These are phyloP conservation scores for Aspergillus vadensis DNA, from an alignment of 2,329 filamentous ascomycete genomes.

Conservation along the genomic window DNA sequence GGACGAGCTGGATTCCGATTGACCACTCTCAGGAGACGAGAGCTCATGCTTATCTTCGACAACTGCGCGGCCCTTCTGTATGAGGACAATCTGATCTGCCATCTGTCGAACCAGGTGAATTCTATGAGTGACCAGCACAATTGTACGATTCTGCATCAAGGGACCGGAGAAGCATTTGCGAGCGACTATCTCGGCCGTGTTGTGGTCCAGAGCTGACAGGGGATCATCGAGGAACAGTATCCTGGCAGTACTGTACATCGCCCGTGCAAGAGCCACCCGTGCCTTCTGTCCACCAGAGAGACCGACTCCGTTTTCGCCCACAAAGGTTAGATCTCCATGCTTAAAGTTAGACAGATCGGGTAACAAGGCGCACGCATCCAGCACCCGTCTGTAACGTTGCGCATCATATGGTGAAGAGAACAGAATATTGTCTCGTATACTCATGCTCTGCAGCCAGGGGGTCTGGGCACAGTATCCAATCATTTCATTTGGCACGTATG, in stretches of 20 bases:
- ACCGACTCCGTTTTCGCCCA: constrained; percentile 64
- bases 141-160: constrained; percentile 55
- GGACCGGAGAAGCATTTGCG: constrained; percentile 58
- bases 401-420: constrained; percentile 70
- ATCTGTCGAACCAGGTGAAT: constrained; percentile 71
- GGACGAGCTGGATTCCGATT: constrained; percentile 17
- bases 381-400: constrained; percentile 66
- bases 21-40: constrained; percentile 39
- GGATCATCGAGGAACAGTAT: constrained; percentile 62
- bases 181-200: constrained; percentile 65
- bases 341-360: constrained; percentile 65
- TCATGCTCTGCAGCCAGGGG: constrained; percentile 71
- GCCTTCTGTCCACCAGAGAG: constrained; percentile 64
- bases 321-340: constrained; percentile 63
- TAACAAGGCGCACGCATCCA: constrained; percentile 64
- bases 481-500: constrained; percentile 57
- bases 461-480: constrained; percentile 67
- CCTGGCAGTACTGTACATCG: constrained; percentile 59
- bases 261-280: constrained; percentile 62
- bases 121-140: constrained; percentile 66
- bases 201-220: constrained; percentile 62
- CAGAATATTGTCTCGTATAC: constrained; percentile 67
- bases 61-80: constrained; percentile 62
- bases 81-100: constrained; percentile 72
- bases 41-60: constrained; percentile 53